Evolutionary conservation across 1,284 basidiomycete genomes (phyloP), one percentile per base, ranked within the genome.

Genomic region (Ustilago trichophora): DNA sequence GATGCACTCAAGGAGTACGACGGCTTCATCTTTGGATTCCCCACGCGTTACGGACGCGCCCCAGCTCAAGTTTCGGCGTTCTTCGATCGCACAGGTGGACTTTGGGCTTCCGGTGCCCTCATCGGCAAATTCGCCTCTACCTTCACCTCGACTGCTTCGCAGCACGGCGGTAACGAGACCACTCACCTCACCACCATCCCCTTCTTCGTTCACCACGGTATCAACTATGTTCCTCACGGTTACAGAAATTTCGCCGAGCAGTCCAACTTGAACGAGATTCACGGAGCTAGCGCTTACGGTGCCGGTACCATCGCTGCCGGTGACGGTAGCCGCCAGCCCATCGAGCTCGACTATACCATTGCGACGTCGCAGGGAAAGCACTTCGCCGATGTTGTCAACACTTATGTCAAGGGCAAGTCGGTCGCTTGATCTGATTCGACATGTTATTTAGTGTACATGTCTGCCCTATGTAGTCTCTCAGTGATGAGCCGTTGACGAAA

Each of bases 121-220:
- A 82, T 86, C 45, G 91, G 91, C 76, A 97, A 96, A 84, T 90
- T 85, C 48, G 92, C 86, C 6, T 85, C 87, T 47, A 82, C 88
- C 49, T 91, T 92, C 82, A 85, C 90, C 33, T 65, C 49, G 13
- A 73, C 88, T 2, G 87, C 85, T 18, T 83, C 84, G 34, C 86
- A 84, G 26, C 89, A 76, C 58, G 74, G 74, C 11, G 74, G 74
- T 46, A 51, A 50, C 34, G 74, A 76, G 45, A 72, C 73, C 22
- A 76, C 75, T 2, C 64, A 67, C 35, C 63, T 76, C 24, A 75
- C 75, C 27, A 77, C 73, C 15, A 50, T 72, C 19, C 73, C 75
- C 16, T 77, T 64, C 52, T 73, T 77, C 24, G 60, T 50, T 7
- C 75, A 77, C 64, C 73, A 73, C 31, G 75, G 75, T 16, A 56